phyloP scores from a whole-genome alignment of 306 rosid species.

The Fragaria nilgerrensis region DNA sequence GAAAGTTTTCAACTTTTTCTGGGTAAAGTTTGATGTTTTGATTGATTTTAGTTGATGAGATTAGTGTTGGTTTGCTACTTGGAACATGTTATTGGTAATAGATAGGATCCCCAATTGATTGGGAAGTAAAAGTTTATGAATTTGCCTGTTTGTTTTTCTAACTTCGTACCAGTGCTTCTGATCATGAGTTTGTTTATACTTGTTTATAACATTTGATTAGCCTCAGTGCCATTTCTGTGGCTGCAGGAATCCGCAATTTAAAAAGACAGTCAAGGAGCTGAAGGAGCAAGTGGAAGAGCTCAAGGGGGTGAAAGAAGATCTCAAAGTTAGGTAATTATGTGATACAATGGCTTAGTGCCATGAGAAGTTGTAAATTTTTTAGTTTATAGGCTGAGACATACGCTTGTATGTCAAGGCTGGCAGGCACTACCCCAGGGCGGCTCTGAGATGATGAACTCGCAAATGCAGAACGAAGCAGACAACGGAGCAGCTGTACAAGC shows the following conservation, averaged over 20 bases:
- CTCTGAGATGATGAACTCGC: slow-evolving; percentile 87
- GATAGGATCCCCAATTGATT: background rate
- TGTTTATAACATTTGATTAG: background rate
- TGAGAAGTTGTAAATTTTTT: slow-evolving; percentile 15
- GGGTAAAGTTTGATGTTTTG: background rate
- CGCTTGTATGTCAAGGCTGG: slow-evolving; percentile 98
- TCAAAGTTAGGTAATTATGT: slow-evolving; percentile 65
- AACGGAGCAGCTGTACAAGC: slow-evolving; percentile 83
- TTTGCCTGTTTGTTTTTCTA: background rate
- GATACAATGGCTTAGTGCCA: slow-evolving; percentile 11
- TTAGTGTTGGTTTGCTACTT: background rate
- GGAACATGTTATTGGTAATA: background rate
- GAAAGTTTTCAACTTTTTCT: background rate
- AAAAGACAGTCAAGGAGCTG: slow-evolving; percentile 73
- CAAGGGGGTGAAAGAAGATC: slow-evolving; percentile 68
- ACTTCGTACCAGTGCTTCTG: background rate
- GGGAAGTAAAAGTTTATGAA: background rate
- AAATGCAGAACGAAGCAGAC: slow-evolving; percentile 98
- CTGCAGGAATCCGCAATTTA: slow-evolving; percentile 66
- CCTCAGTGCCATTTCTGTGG: slow-evolving; percentile 10
- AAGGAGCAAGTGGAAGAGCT: slow-evolving; percentile 78
- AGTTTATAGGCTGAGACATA: slow-evolving; percentile 79
- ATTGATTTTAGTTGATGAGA: background rate
- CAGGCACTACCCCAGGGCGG: slow-evolving; percentile 60
- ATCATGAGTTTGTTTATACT: background rate